Evolutionary conservation across 2,329 filamentous ascomycete genomes (phyloP).

Genomic region (Talaromyces funiculosus): DNA sequence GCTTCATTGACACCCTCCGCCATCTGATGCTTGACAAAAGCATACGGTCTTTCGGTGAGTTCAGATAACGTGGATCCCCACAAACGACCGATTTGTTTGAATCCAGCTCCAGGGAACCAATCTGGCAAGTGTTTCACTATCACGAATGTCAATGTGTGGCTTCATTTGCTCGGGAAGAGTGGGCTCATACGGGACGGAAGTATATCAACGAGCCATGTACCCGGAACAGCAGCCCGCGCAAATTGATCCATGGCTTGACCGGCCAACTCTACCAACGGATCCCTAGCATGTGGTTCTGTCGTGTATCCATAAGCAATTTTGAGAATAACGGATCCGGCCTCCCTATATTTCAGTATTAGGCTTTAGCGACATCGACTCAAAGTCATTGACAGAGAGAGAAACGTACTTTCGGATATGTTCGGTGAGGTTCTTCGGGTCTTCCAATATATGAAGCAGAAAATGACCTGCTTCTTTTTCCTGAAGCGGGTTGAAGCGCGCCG

Average conservation of each 20-base stretch:
- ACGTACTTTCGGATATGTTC: slow-evolving; percentile 40
- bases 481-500: slow-evolving; percentile 36
- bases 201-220: slow-evolving; percentile 44
- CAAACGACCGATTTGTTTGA: slow-evolving; percentile 38
- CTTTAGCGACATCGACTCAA: background rate
- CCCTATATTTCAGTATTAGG: slow-evolving; percentile 19
- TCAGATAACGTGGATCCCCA: slow-evolving; percentile 30
- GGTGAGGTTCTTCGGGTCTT: slow-evolving; percentile 33
- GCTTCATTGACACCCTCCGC: slow-evolving; percentile 23
- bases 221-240: slow-evolving; percentile 35
- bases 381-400: background rate
- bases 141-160: background rate
- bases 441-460: slow-evolving; percentile 40
- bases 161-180: background rate
- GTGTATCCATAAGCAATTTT: slow-evolving; percentile 46
- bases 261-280: slow-evolving; percentile 42
- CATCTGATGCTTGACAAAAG: slow-evolving; percentile 39
- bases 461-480: slow-evolving; percentile 44
- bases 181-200: slow-evolving; percentile 36
- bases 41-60: slow-evolving; percentile 38
- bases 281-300: slow-evolving; percentile 31
- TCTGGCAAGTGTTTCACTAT: slow-evolving; percentile 38
- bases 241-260: slow-evolving; percentile 39
- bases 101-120: slow-evolving; percentile 43
- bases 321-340: slow-evolving; percentile 39